Conservation (phyloP, 108 stramenopile genomes). For the Parmales sp. region DNA sequence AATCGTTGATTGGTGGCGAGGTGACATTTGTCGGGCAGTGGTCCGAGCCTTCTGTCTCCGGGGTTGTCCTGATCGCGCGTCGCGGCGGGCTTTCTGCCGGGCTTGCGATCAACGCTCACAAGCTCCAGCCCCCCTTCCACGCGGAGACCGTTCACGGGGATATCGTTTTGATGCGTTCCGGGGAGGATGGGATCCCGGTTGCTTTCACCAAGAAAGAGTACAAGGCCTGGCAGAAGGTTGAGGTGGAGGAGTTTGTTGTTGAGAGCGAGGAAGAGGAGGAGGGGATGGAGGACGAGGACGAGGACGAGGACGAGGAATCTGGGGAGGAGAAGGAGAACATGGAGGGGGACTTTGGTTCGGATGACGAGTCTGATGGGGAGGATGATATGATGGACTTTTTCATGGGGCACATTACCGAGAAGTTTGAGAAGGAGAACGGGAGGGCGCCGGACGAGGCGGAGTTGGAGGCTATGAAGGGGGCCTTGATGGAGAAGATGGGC, state of each 20-base stretch:
- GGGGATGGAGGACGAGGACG: conserved; percentile 11
- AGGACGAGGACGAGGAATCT: background rate
- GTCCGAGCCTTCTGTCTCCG: background rate
- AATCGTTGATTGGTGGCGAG: conserved; percentile 1
- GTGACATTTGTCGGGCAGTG: conserved; percentile 18
- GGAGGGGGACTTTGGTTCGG: background rate
- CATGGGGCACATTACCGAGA: background rate
- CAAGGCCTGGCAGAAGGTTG: background rate
- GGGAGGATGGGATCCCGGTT: background rate
- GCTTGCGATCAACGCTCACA: background rate
- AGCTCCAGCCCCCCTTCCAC: conserved; percentile 10
- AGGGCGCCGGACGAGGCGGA: background rate
- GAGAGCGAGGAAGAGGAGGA: background rate
- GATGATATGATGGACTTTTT: background rate
- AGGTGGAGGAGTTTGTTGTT: background rate
- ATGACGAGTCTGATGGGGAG: background rate
- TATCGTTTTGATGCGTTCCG: background rate
- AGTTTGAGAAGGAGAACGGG: background rate
- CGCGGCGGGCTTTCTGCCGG: background rate
- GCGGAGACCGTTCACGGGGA: background rate
- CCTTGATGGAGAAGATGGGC: background rate
- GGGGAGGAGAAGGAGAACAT: conserved; percentile 5
- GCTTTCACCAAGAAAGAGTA: conserved; percentile 7
- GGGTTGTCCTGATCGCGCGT: background rate
- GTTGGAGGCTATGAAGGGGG: background rate